Base-by-base conservation (phyloP, 1,284 basidiomycete species). In the Trametes sp. region DNA sequence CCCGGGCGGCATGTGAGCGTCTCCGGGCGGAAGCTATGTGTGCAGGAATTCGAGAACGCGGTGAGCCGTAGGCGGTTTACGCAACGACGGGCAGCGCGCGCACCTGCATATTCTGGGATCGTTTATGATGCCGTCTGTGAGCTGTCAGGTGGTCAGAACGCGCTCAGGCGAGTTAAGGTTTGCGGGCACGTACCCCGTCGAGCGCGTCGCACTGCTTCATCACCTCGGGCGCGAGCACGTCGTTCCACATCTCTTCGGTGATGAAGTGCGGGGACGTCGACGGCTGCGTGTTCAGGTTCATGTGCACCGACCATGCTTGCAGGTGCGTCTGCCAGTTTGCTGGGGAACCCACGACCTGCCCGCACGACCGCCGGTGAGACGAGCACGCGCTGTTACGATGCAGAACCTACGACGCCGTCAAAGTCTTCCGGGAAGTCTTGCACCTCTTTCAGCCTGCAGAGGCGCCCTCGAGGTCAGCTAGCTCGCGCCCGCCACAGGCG, bases 111-210 rank as follows among this genome's bases (percentile, higher is more conserved):
- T 63, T 42, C 70, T 70, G 1, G 77, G 77, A 45, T 77, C 73
- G 51, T 70, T 74, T 56, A 78, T 74, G 62, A 78, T 73, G 3
- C 74, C 74, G 58, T 78, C 77, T 2, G 52, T 54, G 14, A 74
- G 50, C 71, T 74, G 49, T 24, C 52, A 50, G 19, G 28, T 51
- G 29, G 24, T 64, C 44, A 53, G 46, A 8, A 26, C 44, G 26
- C 48, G 28, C 19, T 9, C 26, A 11, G 56, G 14, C 9, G 23
- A 44, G 1, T 7, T 14, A 46, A 36, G 36, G 26, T 10, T 5
- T 28, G 42, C 21, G 16, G 11, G 2, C 13, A 63, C 70, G 24
- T 36, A 77, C 72, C 23, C 76, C 76, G 59, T 76, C 74, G 6
- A 74, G 59, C 9, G 57, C 64, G 57, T 77, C 75, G 62, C 75